A percentile compares a stretch with the other conserved stretches of the same genome.
Conservation (phyloP, 257 asterid genomes). For the Prunella vulgaris region DNA sequence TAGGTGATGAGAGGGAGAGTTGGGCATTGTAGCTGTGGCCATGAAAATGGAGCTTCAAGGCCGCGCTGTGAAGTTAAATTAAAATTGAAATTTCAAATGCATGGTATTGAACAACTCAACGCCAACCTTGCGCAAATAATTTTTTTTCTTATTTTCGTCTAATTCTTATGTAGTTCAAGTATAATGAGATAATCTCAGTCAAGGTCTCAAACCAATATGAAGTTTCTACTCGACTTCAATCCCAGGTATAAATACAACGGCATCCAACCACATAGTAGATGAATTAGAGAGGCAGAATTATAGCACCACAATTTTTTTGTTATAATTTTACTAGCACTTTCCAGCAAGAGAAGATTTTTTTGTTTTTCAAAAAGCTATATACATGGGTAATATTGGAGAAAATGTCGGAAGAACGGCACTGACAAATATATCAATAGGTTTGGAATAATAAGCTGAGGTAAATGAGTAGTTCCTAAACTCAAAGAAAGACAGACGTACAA, state of each 20-base stretch:
- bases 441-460: slow-evolving; percentile 3
- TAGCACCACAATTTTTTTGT: background rate
- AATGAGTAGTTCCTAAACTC: background rate
- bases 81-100: too few relatives aligned
- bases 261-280: background rate
- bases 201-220: background rate
- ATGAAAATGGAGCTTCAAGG: too few relatives aligned
- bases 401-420: background rate
- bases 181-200: background rate
- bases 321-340: background rate
- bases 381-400: background rate
- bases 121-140: too few relatives aligned
- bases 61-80: too few relatives aligned
- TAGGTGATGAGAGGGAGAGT: too few relatives aligned
- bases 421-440: background rate
- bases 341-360: background rate
- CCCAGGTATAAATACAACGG: background rate
- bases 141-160: too few relatives aligned
- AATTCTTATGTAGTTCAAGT: background rate
- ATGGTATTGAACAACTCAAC: too few relatives aligned
- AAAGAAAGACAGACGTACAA: background rate
- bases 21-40: too few relatives aligned
- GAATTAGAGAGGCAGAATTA: background rate
- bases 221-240: background rate
- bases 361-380: background rate